These are phyloP conservation scores for Paracorniculantispora psalliotae DNA, from an alignment of 2,329 filamentous ascomycete genomes.

Conservation along the genomic window DNA sequence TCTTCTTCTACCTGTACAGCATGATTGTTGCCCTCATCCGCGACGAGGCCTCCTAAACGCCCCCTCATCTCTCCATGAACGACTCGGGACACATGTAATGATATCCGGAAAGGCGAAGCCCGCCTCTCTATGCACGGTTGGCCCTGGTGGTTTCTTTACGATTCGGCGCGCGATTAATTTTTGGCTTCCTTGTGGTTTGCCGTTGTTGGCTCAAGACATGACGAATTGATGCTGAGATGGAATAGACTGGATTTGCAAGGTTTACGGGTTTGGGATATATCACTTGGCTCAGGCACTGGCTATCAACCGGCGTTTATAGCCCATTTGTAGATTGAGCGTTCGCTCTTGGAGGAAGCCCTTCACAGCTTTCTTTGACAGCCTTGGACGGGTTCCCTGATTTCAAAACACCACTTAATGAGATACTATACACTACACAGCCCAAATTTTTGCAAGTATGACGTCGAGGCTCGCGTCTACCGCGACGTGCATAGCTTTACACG, in stretches of 20 bases:
- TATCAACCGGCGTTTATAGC: slow-evolving; percentile 25
- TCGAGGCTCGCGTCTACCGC: no score
- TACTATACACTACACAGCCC: background rate
- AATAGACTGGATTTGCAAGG: slow-evolving; percentile 23
- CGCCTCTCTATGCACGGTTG: slow-evolving; percentile 5
- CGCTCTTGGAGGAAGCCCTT: slow-evolving; percentile 11
- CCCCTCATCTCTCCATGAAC: background rate
- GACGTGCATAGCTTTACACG: background rate
- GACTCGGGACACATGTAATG: slow-evolving; percentile 12
- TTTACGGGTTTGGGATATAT: slow-evolving; percentile 22
- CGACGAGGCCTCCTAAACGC: slow-evolving; percentile 76
- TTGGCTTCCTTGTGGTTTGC: slow-evolving; percentile 5
- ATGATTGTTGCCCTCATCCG: slow-evolving; percentile 96
- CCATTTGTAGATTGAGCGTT: slow-evolving; percentile 19
- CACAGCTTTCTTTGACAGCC: background rate
- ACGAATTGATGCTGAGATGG: slow-evolving; percentile 14
- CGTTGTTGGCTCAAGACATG: slow-evolving; percentile 6
- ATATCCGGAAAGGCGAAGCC: slow-evolving; percentile 9
- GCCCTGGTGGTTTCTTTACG: slow-evolving; percentile 3
- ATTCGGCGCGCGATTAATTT: slow-evolving; percentile 10
- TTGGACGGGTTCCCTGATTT: background rate
- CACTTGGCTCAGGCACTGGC: slow-evolving; percentile 23
- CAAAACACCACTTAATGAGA: slow-evolving; percentile 5
- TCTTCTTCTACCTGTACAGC: slow-evolving; percentile 99
- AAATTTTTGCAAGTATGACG: background rate